Evolutionary conservation across 495 filamentous ascomycete species (phyloP).

Genomic region (Neurospora sp.): DNA sequence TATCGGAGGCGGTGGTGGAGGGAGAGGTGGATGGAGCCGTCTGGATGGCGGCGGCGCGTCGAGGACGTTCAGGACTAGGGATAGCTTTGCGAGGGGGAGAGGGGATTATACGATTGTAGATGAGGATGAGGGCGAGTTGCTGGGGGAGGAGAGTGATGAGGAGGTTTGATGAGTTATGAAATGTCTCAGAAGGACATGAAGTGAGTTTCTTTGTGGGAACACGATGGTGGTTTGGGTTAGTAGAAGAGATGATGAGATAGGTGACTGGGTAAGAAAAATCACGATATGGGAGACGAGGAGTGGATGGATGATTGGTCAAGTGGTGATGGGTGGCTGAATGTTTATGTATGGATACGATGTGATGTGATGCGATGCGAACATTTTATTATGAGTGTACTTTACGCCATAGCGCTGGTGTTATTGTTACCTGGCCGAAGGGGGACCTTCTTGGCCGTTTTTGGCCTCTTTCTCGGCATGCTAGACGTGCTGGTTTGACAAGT

Average conservation of each 20-base stretch:
- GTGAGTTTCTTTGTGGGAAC: background rate
- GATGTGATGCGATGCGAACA: background rate
- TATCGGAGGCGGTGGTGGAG: conserved; percentile 12
- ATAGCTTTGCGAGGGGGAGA: conserved; percentile 72
- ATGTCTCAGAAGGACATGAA: background rate
- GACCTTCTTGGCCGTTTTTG: background rate
- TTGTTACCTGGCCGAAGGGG: background rate
- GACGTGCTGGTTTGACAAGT: background rate
- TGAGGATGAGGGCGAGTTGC: conserved; percentile 84
- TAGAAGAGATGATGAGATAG: background rate
- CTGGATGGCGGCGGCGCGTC: conserved; percentile 36
- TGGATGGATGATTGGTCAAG: background rate
- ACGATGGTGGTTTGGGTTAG: background rate
- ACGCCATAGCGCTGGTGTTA: background rate
- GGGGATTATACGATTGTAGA: conserved; percentile 81
- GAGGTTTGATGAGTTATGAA: conserved; percentile 50
- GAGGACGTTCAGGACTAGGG: conserved; percentile 69
- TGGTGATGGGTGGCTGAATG: background rate
- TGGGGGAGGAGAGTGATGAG: conserved; percentile 90
- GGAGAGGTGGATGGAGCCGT: conserved; percentile 30
- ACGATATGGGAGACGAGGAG: background rate
- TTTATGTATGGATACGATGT: background rate
- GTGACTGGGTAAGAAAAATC: background rate
- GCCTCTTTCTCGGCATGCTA: background rate
- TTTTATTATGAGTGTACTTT: background rate